phyloP scores from a whole-genome alignment of 2,329 filamentous ascomycete genomes.

The Colletotrichum tropicicola region DNA sequence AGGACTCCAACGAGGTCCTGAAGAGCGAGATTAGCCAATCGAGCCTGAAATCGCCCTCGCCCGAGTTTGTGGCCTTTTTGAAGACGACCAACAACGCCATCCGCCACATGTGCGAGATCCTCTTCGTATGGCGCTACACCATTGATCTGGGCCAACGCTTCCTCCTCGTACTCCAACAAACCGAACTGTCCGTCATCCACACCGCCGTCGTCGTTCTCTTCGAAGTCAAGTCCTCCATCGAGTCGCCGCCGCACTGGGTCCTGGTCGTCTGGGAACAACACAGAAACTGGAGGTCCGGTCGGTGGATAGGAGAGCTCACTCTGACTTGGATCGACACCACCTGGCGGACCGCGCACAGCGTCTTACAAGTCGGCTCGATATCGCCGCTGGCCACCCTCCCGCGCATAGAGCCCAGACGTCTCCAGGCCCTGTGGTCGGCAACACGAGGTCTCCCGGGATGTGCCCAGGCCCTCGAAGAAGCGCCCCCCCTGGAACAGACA shows the following conservation, averaged over 20 bases:
- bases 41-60: no score
- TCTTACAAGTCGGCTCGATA: neutral
- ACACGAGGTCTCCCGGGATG: neutral
- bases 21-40: no score
- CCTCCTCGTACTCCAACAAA: neutral
- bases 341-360: neutral
- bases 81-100: no score
- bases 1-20: no score
- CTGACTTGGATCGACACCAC: neutral
- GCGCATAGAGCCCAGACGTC: neutral
- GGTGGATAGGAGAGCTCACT: neutral
- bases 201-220: neutral
- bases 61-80: no score
- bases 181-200: neutral
- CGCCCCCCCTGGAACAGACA: neutral
- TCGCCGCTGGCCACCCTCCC: neutral
- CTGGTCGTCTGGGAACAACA: neutral
- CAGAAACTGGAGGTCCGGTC: neutral
- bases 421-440: neutral
- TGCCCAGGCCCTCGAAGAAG: neutral
- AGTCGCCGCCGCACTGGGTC: neutral
- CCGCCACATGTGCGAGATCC: neutral
- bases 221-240: neutral
- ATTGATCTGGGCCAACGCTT: neutral
- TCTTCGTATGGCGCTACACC: neutral